A percentile compares a stretch with the other conserved stretches of the same genome.
Evolutionary conservation across 2,329 filamentous ascomycete genomes (phyloP).

Genomic region (Xylaria sp.): DNA sequence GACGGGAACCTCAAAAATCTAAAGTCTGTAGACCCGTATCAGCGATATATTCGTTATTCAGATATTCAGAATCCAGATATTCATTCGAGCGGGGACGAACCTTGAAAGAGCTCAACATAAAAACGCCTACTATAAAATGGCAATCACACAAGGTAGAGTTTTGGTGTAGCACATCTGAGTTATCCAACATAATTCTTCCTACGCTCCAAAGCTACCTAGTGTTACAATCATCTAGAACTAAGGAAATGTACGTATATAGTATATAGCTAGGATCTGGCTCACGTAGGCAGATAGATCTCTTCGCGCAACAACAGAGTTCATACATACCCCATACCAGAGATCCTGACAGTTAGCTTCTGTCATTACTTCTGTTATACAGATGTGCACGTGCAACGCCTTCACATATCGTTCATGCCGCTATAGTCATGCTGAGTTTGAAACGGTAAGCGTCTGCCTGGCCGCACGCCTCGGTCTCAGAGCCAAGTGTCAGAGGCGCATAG

Average conservation of each 20-base stretch:
- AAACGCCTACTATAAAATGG: neutral
- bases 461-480: constrained; percentile 40
- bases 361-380: constrained; percentile 7
- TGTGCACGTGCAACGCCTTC: constrained; percentile 38
- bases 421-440: constrained; percentile 26
- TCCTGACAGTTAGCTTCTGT: too few species aligned
- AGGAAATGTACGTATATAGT: too few species aligned
- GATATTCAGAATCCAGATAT: constrained; percentile 9
- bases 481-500: constrained; percentile 37
- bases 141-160: neutral
- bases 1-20: constrained; percentile 6
- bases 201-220: too few species aligned
- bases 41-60: constrained; percentile 5
- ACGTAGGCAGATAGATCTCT: too few species aligned
- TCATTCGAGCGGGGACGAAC: neutral
- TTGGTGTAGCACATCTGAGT: neutral
- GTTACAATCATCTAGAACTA: too few species aligned
- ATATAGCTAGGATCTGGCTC: too few species aligned
- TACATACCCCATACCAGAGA: too few species aligned
- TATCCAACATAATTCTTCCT: too few species aligned
- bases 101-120: neutral
- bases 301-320: too few species aligned
- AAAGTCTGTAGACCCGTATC: constrained; percentile 22
- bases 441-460: constrained; percentile 40
- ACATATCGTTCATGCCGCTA: constrained; percentile 23